phyloP scores from a whole-genome alignment of 306 rosid genomes.

The Vigna unguiculata region DNA sequence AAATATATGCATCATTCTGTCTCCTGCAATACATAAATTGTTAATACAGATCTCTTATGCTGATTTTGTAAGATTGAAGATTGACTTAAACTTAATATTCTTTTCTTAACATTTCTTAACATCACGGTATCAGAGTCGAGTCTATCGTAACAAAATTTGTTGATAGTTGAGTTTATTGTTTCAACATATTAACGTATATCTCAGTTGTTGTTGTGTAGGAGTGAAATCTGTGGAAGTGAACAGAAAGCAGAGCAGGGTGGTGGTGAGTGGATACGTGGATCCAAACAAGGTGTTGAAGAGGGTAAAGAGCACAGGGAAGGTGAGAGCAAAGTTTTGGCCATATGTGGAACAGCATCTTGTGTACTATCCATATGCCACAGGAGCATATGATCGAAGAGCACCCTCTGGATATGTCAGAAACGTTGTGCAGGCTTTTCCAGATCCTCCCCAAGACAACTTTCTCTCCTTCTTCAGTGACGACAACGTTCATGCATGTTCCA shows the following conservation, averaged over 20 bases:
- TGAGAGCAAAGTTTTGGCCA: constrained; percentile 83
- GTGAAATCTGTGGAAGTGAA: constrained; percentile 82
- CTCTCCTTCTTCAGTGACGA: constrained; percentile 77
- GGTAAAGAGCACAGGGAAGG: constrained; percentile 74
- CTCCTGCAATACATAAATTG: no score
- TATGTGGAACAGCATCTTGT: constrained; percentile 84
- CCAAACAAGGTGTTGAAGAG: constrained; percentile 81
- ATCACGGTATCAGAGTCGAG: no score
- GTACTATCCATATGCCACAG: constrained; percentile 62
- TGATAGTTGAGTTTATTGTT: no score
- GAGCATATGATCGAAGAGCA: constrained; percentile 82
- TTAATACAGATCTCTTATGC: no score
- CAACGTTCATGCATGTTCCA: constrained; percentile 82
- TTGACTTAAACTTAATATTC: no score
- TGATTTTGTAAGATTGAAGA: no score
- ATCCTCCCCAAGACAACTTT: constrained; percentile 53
- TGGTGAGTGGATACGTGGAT: constrained; percentile 81
- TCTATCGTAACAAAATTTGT: no score
- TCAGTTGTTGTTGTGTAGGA: constrained; percentile 61
- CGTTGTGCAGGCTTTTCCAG: constrained; percentile 61
- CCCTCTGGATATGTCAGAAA: constrained; percentile 83
- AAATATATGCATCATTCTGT: no score
- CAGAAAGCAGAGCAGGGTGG: constrained; percentile 69
- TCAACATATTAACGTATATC: no score
- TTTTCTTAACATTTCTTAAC: no score